phyloP scores from a whole-genome alignment of 164 flowering plant species.

The Tetracentron sinense region DNA sequence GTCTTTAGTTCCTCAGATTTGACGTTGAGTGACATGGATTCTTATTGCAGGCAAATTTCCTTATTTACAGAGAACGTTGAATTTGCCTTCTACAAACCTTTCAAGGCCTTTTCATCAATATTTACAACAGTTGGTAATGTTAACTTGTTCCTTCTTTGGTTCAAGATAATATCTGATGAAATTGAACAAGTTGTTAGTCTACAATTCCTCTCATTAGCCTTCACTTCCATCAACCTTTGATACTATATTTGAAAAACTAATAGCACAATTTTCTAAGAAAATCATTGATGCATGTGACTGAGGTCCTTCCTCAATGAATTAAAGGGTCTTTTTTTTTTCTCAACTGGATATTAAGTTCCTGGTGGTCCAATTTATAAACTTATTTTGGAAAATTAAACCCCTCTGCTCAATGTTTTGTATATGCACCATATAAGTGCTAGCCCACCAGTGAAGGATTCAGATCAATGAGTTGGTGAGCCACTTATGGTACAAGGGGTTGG shows the following conservation, averaged over 20 bases:
- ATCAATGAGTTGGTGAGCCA: not conserved
- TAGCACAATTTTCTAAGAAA: too few relatives aligned
- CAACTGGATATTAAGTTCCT: too few relatives aligned
- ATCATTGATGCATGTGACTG: not conserved
- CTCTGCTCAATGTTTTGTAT: too few relatives aligned
- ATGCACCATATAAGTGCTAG: too few relatives aligned
- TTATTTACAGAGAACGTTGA: constrained; percentile 23
- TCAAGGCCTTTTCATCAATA: constrained; percentile 39
- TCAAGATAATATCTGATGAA: not conserved
- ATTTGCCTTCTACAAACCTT: constrained; percentile 20
- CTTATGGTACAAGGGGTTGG: too few relatives aligned
- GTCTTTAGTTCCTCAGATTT: not conserved
- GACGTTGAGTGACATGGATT: not conserved
- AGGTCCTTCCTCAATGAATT: not conserved
- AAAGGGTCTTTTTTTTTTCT: not conserved
- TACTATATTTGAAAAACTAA: too few relatives aligned
- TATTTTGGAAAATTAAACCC: too few relatives aligned
- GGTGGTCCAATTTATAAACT: too few relatives aligned
- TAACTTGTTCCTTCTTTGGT: not conserved
- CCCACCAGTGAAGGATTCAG: not conserved
- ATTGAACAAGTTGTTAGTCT: not conserved
- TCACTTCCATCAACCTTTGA: not conserved
- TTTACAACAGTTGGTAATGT: constrained; percentile 46
- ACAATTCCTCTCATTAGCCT: not conserved
- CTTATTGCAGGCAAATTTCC: constrained; percentile 32